These are phyloP conservation scores for Diplosphaera chodatii DNA, from an alignment of 139 green algal genomes.

Conservation along the genomic window DNA sequence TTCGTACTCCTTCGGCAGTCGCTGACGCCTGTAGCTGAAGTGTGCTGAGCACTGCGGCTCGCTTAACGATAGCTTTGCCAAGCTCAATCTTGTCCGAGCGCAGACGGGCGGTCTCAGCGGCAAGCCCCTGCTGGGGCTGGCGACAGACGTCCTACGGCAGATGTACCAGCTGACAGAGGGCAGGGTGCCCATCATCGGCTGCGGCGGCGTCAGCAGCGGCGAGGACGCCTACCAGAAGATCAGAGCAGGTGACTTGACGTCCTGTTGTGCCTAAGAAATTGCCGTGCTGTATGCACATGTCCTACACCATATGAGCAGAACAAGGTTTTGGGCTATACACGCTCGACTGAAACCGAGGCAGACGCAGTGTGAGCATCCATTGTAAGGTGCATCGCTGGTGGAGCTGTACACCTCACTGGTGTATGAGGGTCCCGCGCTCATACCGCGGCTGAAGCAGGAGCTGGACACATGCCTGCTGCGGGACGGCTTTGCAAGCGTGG, in stretches of 20 bases:
- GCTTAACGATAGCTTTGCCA: not conserved
- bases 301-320: too few species aligned
- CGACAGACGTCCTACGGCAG: slow-evolving; percentile 68
- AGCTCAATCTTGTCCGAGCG: not conserved
- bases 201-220: slow-evolving; percentile 76
- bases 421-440: slow-evolving; percentile 80
- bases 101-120: slow-evolving; percentile 87
- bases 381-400: slow-evolving; percentile 83
- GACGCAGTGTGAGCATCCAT: too few species aligned
- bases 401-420: slow-evolving; percentile 92
- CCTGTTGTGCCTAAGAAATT: too few species aligned
- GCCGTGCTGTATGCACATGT: too few species aligned
- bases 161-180: slow-evolving; percentile 90
- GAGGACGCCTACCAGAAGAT: slow-evolving; percentile 94
- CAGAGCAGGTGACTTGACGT: slow-evolving; percentile 57
- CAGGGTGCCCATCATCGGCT: slow-evolving; percentile 84
- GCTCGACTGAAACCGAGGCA: too few species aligned
- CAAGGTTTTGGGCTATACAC: too few species aligned
- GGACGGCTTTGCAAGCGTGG: slow-evolving; percentile 73
- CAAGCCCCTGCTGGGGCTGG: slow-evolving; percentile 69
- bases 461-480: slow-evolving; percentile 57
- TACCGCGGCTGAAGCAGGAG: slow-evolving; percentile 85
- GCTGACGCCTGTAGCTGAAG: too few species aligned
- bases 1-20: too few species aligned
- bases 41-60: too few species aligned